Conservation (phyloP, 495 filamentous ascomycete genomes). For the Penicillium arizonense region DNA sequence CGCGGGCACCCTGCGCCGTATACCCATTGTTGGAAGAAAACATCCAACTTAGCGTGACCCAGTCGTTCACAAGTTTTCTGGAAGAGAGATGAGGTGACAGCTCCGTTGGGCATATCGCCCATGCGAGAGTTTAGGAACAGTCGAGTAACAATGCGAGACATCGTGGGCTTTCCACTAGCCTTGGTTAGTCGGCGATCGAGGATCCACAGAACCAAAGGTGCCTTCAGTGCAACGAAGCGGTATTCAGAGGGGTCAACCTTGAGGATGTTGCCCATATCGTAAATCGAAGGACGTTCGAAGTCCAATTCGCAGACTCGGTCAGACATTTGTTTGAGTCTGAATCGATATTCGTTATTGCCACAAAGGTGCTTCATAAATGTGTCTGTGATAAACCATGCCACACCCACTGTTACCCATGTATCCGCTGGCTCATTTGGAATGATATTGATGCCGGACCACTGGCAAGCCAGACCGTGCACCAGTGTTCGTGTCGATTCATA, state of each 20-base stretch:
- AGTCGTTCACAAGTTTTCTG: constrained; percentile 80
- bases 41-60: constrained; percentile 77
- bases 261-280: constrained; percentile 73
- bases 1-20: constrained; percentile 81
- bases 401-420: constrained; percentile 87
- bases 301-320: constrained; percentile 83
- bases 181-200: constrained; percentile 88
- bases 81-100: constrained; percentile 72
- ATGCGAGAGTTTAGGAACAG: constrained; percentile 80
- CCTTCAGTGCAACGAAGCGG: constrained; percentile 90
- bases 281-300: constrained; percentile 75
- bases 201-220: constrained; percentile 88
- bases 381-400: constrained; percentile 91
- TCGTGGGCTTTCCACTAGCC: constrained; percentile 74
- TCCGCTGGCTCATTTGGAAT: constrained; percentile 77
- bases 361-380: constrained; percentile 84
- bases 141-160: constrained; percentile 78
- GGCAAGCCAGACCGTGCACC: constrained; percentile 80
- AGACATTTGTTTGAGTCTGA: constrained; percentile 80
- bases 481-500: constrained; percentile 73
- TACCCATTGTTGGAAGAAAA: constrained; percentile 93
- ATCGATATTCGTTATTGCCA: constrained; percentile 92
- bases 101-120: constrained; percentile 68
- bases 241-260: constrained; percentile 77
- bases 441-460: constrained; percentile 91